These are phyloP conservation scores for Phialocephala sp. DNA, from an alignment of 2,329 filamentous ascomycete genomes.

Conservation along the genomic window DNA sequence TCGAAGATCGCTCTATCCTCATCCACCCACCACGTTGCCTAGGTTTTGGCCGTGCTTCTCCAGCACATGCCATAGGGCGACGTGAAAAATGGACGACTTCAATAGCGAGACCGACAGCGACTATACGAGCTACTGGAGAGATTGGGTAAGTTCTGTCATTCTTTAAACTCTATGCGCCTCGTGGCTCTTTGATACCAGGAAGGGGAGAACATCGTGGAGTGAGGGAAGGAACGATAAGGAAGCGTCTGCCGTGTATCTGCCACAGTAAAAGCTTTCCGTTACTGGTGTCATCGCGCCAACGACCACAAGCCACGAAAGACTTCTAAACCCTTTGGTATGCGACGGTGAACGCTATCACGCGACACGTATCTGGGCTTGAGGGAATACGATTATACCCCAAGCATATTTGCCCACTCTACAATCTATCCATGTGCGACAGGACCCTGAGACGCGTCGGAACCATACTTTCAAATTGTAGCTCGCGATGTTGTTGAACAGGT, in stretches of 20 bases:
- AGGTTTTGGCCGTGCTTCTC: conserved; percentile 37
- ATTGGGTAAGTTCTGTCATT: conserved; percentile 78
- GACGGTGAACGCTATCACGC: not conserved
- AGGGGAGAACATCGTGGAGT: not conserved
- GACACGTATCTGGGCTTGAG: not conserved
- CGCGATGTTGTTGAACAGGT: too few relatives aligned
- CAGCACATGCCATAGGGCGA: conserved; percentile 39
- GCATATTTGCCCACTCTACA: not conserved
- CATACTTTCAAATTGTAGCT: too few relatives aligned
- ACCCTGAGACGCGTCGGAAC: too few relatives aligned
- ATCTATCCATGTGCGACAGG: not conserved
- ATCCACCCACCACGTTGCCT: conserved; percentile 31
- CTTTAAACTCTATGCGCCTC: conserved; percentile 30
- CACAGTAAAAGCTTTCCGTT: not conserved
- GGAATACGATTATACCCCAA: not conserved
- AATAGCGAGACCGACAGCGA: conserved; percentile 98
- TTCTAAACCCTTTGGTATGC: not conserved
- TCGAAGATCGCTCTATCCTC: conserved; percentile 9
- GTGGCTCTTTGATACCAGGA: conserved; percentile 16
- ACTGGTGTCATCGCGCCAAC: not conserved
- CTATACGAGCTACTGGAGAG: conserved; percentile 99
- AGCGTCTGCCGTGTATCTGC: not conserved
- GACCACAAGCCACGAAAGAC: not conserved
- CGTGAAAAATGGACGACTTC: conserved; percentile 84
- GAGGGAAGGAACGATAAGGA: not conserved